These are phyloP conservation scores for Comarum palustre DNA, from an alignment of 306 rosid species.

Conservation along the genomic window DNA sequence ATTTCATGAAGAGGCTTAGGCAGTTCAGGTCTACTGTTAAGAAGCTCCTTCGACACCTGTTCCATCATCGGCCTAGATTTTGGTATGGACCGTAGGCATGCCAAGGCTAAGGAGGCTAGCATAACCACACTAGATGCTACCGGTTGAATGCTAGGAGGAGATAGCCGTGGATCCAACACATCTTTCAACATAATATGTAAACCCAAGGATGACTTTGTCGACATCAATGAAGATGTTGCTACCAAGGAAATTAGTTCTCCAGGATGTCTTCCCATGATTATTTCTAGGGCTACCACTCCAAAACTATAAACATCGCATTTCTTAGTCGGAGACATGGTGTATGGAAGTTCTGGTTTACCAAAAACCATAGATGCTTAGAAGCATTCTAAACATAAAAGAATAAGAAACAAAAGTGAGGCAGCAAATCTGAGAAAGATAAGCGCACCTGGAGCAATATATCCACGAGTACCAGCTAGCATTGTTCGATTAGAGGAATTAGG, in stretches of 20 bases:
- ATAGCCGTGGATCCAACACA: constrained; percentile 20
- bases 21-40: constrained; percentile 6
- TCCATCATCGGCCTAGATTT: constrained; percentile 25
- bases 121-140: constrained; percentile 13
- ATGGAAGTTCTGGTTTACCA: constrained; percentile 15
- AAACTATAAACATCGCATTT: constrained; percentile 31
- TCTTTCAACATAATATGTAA: constrained; percentile 18
- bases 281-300: constrained; percentile 36
- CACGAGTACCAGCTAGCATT: constrained; percentile 16
- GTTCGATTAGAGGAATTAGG: constrained; percentile 22
- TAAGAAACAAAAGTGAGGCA: background rate
- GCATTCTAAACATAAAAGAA: background rate
- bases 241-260: constrained; percentile 14
- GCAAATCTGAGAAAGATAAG: background rate
- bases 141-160: background rate
- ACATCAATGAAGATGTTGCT: background rate
- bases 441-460: constrained; percentile 35
- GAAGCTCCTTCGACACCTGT: constrained; percentile 13
- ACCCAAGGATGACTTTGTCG: background rate
- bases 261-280: constrained; percentile 33
- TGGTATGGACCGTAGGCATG: constrained; percentile 20
- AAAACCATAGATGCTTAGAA: background rate
- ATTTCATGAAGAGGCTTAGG: constrained; percentile 15
- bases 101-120: constrained; percentile 22
- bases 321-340: constrained; percentile 20